Percentiles rank a stretch among this genome's conserved stretches.
Evolutionary conservation across 2,329 filamentous ascomycete genomes (phyloP).

Genomic region (Sporothrix protearum): DNA sequence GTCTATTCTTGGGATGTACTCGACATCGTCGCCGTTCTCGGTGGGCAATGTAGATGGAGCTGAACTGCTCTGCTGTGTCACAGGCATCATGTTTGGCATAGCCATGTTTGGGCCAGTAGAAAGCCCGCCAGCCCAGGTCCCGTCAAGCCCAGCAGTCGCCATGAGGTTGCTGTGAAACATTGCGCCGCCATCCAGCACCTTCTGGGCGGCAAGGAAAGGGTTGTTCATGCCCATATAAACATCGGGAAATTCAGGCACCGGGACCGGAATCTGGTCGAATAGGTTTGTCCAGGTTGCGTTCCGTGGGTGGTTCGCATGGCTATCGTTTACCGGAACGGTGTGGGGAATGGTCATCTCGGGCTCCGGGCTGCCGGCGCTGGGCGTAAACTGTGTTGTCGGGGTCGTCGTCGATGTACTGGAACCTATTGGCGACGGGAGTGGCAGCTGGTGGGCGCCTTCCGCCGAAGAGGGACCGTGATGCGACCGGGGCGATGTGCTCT

Average conservation of each 20-base stretch:
- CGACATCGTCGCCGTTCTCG: constrained; percentile 12
- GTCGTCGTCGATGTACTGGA: constrained; percentile 2
- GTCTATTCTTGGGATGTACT: constrained; percentile 11
- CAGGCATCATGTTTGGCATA: constrained; percentile 8
- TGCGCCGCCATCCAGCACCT: constrained; percentile 14
- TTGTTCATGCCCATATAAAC: constrained; percentile 33
- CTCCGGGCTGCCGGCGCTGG: constrained; percentile 20
- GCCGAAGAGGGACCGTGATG: not conserved
- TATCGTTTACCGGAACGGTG: not conserved
- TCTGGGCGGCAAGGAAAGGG: constrained; percentile 24
- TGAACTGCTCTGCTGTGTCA: not conserved
- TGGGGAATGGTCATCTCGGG: not conserved
- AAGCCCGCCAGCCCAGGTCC: constrained; percentile 2
- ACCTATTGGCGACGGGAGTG: constrained; percentile 16
- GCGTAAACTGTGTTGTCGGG: constrained; percentile 10
- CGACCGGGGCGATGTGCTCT: not conserved
- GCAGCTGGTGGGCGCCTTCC: constrained; percentile 14
- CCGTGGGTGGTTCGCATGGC: not conserved
- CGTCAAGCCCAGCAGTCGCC: constrained; percentile 8
- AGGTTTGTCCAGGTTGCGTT: constrained; percentile 20
- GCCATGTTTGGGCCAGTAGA: not conserved
- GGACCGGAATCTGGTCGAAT: constrained; percentile 17
- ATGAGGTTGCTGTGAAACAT: constrained; percentile 15
- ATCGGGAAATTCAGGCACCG: constrained; percentile 5
- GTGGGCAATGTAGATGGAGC: not conserved